Conservation (phyloP, 2,329 filamentous ascomycete species). For the Talaromyces atroroseus region DNA sequence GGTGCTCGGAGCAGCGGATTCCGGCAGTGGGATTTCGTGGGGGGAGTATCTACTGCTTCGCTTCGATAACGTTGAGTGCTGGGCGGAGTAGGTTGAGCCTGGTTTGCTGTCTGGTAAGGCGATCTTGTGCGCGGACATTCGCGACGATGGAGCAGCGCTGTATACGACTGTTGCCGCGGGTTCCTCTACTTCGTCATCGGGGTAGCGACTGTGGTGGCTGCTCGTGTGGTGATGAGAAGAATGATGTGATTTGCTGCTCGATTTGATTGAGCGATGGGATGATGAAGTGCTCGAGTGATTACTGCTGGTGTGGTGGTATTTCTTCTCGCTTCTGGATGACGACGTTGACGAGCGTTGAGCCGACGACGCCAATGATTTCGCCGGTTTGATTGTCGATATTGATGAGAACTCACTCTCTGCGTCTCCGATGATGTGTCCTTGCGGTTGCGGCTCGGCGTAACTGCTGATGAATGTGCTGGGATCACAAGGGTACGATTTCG, state of each 20-base stretch:
- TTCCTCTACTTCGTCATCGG: not conserved
- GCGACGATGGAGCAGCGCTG: constrained; percentile 27
- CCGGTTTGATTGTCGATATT: constrained; percentile 32
- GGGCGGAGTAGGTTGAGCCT: constrained; percentile 21
- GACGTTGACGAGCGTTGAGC: constrained; percentile 18
- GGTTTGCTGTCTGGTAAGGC: constrained; percentile 31
- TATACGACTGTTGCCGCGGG: constrained; percentile 1
- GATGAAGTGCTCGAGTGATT: constrained; percentile 2
- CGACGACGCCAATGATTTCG: constrained; percentile 22
- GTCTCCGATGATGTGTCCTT: constrained; percentile 15
- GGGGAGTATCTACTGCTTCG: constrained; percentile 14
- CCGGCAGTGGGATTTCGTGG: constrained; percentile 26
- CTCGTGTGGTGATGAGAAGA: not conserved
- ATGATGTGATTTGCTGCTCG: constrained; percentile 9
- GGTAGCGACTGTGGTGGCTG: not conserved
- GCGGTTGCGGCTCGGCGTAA: constrained; percentile 26
- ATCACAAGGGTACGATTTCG: constrained; percentile 24
- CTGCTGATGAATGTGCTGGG: constrained; percentile 40
- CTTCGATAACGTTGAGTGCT: constrained; percentile 6
- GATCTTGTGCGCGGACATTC: constrained; percentile 29
- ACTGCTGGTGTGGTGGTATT: constrained; percentile 7
- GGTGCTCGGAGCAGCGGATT: constrained; percentile 27
- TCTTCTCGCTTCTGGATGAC: not conserved
- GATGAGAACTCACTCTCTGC: constrained; percentile 30
- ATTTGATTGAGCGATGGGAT: constrained; percentile 12